Evolutionary conservation across 352 stramenopile genomes (phyloP).

Genomic region (Aphanomyces stellatus): DNA sequence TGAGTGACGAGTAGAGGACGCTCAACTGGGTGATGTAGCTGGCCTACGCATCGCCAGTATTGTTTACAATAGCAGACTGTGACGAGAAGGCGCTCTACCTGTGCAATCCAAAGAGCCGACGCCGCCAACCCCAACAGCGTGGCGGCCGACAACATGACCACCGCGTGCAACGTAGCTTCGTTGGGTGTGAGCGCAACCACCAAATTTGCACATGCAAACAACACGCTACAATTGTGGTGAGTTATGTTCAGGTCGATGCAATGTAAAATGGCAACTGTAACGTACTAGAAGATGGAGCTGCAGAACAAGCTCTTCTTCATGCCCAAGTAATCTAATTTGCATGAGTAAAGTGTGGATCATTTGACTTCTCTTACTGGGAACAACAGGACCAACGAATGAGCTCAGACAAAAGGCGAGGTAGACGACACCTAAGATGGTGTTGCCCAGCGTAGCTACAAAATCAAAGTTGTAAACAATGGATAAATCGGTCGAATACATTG

Average conservation of each 20-base stretch:
- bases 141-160: background rate
- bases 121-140: background rate
- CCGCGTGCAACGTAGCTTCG: background rate
- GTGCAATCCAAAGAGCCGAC: conserved; percentile 5
- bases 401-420: conserved; percentile 14
- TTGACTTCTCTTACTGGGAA: background rate
- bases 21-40: conserved; percentile 7
- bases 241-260: background rate
- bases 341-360: no score
- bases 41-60: background rate
- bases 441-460: conserved; percentile 1
- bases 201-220: conserved; percentile 10
- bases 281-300: conserved; percentile 8
- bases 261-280: background rate
- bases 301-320: conserved; percentile 9
- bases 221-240: background rate
- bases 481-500: background rate
- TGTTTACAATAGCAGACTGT: no score
- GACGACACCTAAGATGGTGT: conserved; percentile 7
- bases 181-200: background rate
- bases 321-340: background rate
- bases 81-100: background rate
- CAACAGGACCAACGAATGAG: background rate
- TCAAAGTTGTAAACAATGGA: background rate
- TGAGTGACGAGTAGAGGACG: background rate